Evolutionary conservation across 2,329 filamentous ascomycete genomes (phyloP).

Genomic region (Trichoderma lentiforme): DNA sequence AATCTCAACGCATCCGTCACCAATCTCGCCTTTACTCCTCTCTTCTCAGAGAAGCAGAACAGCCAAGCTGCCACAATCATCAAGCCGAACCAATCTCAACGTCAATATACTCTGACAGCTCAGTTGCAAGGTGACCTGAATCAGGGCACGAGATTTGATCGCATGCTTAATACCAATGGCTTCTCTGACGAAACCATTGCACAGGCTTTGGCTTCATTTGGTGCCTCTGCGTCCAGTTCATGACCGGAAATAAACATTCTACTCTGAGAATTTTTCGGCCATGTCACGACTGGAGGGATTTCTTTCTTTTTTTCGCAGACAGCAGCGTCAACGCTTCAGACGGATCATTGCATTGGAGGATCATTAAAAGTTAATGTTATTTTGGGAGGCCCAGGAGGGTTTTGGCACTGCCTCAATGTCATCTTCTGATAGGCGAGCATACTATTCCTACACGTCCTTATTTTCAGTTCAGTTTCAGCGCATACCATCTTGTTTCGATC

Average conservation of each 20-base stretch:
- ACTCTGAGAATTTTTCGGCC: not conserved
- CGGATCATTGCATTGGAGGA: not conserved
- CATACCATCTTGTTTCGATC: not conserved
- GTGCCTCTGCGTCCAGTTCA: slow-evolving; percentile 24
- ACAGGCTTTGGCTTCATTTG: slow-evolving; percentile 47
- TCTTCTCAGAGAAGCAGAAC: slow-evolving; percentile 42
- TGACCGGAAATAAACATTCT: not conserved
- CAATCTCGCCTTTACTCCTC: slow-evolving; percentile 71
- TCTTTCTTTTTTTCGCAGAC: not conserved
- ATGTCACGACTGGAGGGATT: not conserved
- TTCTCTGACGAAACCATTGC: slow-evolving; percentile 48
- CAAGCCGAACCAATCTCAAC: slow-evolving; percentile 72
- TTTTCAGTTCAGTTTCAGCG: not conserved
- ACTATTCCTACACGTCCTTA: not conserved
- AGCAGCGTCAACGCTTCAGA: not conserved
- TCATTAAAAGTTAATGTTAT: not conserved
- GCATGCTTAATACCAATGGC: slow-evolving; percentile 45
- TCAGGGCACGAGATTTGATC: slow-evolving; percentile 42
- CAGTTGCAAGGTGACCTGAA: slow-evolving; percentile 53
- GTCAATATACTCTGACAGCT: slow-evolving; percentile 62
- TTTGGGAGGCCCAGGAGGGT: not conserved
- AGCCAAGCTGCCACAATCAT: slow-evolving; percentile 61
- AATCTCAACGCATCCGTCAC: slow-evolving; percentile 79
- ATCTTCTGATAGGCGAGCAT: not conserved
- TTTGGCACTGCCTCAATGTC: not conserved